Evolutionary conservation across 2,329 filamentous ascomycete species (phyloP).

Genomic region (Aureobasidium subglaciale): DNA sequence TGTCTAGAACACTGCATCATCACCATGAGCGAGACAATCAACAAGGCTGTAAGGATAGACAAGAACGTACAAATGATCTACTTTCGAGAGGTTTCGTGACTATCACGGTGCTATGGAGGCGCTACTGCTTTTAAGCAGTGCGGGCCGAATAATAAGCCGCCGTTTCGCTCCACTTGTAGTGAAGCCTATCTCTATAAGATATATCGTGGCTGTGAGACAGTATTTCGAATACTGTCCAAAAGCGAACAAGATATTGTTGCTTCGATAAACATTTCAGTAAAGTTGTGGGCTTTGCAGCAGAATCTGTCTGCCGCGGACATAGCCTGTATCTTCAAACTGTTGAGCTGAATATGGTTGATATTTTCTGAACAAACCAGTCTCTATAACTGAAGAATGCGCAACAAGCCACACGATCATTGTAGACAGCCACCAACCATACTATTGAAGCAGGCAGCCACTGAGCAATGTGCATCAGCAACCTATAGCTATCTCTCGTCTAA

Average conservation of each 20-base stretch:
- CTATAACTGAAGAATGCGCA: not conserved
- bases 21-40: not conserved
- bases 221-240: not conserved
- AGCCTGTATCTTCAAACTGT: not conserved
- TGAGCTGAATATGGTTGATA: not conserved
- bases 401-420: not conserved
- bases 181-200: not conserved
- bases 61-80: not conserved
- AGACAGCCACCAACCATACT: not conserved
- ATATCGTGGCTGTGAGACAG: slow-evolving; percentile 8
- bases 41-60: slow-evolving; percentile 9
- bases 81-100: not conserved
- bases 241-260: not conserved
- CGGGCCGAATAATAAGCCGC: slow-evolving; percentile 4
- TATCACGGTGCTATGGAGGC: not conserved
- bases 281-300: not conserved
- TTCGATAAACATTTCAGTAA: not conserved
- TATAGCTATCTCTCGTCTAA: not conserved
- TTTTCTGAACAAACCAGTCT: not conserved
- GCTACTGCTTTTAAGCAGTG: slow-evolving; percentile 10
- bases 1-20: not conserved
- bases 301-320: not conserved
- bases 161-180: slow-evolving; percentile 7
- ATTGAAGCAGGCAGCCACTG: not conserved
- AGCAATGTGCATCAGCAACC: not conserved